phyloP scores from a whole-genome alignment of 805 yeast species.

The Zygosaccharomyces gambellarensis region DNA sequence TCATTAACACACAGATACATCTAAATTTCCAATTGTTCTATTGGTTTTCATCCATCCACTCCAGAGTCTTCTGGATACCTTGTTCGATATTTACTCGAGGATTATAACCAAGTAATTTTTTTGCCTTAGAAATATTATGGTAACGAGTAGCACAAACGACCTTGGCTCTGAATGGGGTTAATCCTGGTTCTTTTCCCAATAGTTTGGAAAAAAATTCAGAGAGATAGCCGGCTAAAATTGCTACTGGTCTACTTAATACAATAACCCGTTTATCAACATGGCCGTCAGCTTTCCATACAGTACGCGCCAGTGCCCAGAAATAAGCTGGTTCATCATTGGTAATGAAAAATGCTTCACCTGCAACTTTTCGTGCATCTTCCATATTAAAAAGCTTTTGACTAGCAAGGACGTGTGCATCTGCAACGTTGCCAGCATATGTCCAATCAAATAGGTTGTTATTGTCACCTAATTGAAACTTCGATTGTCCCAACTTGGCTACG shows the following conservation, averaged over 20 bases:
- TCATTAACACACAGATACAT: neutral
- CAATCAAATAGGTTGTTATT: constrained; percentile 92
- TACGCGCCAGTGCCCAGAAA: constrained; percentile 94
- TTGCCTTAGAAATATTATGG: constrained; percentile 88
- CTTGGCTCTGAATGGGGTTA: constrained; percentile 91
- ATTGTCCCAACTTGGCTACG: constrained; percentile 79
- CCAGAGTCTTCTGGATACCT: constrained; percentile 74
- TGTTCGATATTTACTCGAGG: constrained; percentile 76
- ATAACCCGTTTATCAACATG: constrained; percentile 65
- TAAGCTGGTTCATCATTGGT: constrained; percentile 94
- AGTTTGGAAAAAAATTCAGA: constrained; percentile 70
- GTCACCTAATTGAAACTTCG: constrained; percentile 90
- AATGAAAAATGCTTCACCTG: constrained; percentile 84
- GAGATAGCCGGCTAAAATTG: constrained; percentile 73
- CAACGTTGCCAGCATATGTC: constrained; percentile 98
- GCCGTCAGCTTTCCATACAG: constrained; percentile 97
- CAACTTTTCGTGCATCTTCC: constrained; percentile 42
- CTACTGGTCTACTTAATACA: constrained; percentile 68
- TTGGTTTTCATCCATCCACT: constrained; percentile 75
- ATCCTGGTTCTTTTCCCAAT: constrained; percentile 80
- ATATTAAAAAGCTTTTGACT: constrained; percentile 65
- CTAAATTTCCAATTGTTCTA: neutral
- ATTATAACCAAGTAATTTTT: constrained; percentile 63
- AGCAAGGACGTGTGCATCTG: constrained; percentile 92
- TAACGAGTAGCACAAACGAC: constrained; percentile 91